phyloP scores from a whole-genome alignment of 441 rosid genomes.

The Pelargonium citronellum region DNA sequence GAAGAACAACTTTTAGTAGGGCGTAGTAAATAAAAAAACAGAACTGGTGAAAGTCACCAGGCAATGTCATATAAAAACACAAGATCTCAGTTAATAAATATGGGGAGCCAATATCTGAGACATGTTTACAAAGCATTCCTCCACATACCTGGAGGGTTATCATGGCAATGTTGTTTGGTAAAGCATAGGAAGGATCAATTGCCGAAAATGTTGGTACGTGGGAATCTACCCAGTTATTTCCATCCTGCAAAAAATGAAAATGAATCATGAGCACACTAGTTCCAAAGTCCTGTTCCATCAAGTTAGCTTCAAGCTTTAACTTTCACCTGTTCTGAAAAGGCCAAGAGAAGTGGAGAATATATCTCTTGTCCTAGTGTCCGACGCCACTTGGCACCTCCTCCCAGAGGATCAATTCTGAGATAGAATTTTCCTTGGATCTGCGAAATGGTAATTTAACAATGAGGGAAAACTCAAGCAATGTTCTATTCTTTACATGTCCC shows the following conservation, averaged over 20 bases:
- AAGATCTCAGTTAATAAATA: not conserved
- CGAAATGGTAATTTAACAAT: conserved; percentile 14
- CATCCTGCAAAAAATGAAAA: conserved; percentile 40
- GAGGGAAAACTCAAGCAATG: conserved; percentile 8
- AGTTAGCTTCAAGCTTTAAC: conserved; percentile 16
- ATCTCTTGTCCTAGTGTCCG: conserved; percentile 61
- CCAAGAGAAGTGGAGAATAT: conserved; percentile 62
- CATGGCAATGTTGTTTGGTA: conserved; percentile 50
- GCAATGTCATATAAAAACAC: not conserved
- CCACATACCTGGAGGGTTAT: conserved; percentile 55
- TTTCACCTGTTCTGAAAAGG: conserved; percentile 65
- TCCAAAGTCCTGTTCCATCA: conserved; percentile 3
- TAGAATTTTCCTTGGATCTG: conserved; percentile 61
- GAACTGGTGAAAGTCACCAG: not conserved
- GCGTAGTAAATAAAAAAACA: not conserved
- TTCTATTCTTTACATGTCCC: not conserved
- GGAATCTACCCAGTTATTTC: conserved; percentile 42
- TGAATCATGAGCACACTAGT: conserved; percentile 15
- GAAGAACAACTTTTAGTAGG: not conserved
- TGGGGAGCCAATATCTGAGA: conserved; percentile 10
- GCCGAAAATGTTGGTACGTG: conserved; percentile 45
- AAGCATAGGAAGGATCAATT: conserved; percentile 51
- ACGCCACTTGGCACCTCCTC: conserved; percentile 81
- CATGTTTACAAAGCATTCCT: not conserved
- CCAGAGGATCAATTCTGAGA: conserved; percentile 46